Percentiles rank a stretch among this genome's conserved stretches.
Evolutionary conservation across 2,329 filamentous ascomycete genomes (phyloP).

Genomic region (Coniella vitis): DNA sequence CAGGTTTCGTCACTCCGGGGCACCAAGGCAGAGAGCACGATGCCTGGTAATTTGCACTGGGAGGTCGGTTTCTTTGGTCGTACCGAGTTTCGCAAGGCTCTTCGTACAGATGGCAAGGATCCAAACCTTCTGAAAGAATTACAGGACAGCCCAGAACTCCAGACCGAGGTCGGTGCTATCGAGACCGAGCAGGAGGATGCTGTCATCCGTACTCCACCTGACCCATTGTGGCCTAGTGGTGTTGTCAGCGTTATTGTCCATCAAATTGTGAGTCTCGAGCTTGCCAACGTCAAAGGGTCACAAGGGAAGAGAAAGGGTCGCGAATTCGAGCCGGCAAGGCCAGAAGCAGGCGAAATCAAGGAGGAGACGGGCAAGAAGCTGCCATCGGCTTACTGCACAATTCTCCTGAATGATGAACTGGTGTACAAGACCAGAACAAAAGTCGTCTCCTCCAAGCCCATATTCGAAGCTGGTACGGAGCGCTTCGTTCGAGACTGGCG

Average conservation of each 20-base stretch:
- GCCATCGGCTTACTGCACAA: conserved; percentile 90
- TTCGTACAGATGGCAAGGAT: conserved; percentile 84
- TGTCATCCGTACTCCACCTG: conserved; percentile 82
- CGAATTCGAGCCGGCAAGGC: conserved; percentile 83
- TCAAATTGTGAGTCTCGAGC: conserved; percentile 89
- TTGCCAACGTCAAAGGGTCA: conserved; percentile 86
- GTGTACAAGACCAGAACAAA: conserved; percentile 92
- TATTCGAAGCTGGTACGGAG: conserved; percentile 95
- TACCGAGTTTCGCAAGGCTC: conserved; percentile 74
- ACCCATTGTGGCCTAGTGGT: conserved; percentile 93
- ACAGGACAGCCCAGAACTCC: conserved; percentile 66
- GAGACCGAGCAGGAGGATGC: conserved; percentile 73
- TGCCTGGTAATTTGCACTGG: conserved; percentile 94
- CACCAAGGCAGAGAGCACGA: conserved; percentile 73
- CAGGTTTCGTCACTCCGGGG: conserved; percentile 79
- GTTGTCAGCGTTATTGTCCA: conserved; percentile 82
- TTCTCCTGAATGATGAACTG: conserved; percentile 80
- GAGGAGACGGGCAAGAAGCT: conserved; percentile 75
- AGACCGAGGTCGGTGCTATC: conserved; percentile 79
- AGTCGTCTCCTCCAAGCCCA: conserved; percentile 87
- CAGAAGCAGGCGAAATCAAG: conserved; percentile 73
- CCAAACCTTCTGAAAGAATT: conserved; percentile 67
- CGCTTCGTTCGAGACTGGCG: conserved; percentile 91
- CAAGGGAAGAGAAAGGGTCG: conserved; percentile 72
- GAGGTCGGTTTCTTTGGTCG: conserved; percentile 94